phyloP scores from a whole-genome alignment of 2,329 filamentous ascomycete genomes.

The Calycina herbarum region DNA sequence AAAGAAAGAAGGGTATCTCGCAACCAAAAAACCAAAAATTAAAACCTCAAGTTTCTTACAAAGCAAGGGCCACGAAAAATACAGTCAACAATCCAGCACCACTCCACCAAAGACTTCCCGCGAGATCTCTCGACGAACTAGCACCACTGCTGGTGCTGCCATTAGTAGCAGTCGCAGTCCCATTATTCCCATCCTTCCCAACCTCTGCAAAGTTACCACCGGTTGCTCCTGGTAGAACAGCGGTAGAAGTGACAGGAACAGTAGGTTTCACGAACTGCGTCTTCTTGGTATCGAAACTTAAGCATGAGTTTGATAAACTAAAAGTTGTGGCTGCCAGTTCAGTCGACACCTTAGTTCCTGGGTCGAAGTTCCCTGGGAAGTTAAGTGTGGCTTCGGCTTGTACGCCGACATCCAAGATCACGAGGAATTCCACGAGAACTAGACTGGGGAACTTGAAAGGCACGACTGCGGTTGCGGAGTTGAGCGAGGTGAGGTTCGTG shows the following conservation, averaged over 20 bases:
- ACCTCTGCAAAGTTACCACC: neutral
- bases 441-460: constrained; percentile 19
- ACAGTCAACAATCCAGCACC: constrained; percentile 14
- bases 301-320: constrained; percentile 12
- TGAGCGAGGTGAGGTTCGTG: constrained; percentile 1
- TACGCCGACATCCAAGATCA: constrained; percentile 10
- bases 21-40: neutral
- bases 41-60: constrained; percentile 8
- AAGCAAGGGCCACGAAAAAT: constrained; percentile 16
- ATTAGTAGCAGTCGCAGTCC: neutral
- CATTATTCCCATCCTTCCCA: neutral
- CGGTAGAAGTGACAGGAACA: constrained; percentile 1
- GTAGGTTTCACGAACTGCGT: constrained; percentile 18
- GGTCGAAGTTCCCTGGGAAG: neutral
- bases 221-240: neutral
- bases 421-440: constrained; percentile 7
- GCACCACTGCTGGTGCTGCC: neutral
- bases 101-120: constrained; percentile 13
- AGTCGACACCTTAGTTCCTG: neutral
- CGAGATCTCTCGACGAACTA: neutral
- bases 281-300: constrained; percentile 15
- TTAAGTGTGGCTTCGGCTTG: constrained; percentile 10
- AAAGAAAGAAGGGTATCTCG: constrained; percentile 11
- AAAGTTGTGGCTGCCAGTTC: constrained; percentile 12
- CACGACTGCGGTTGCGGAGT: neutral